Base-by-base conservation (phyloP, 257 asterid species). In the Lavandula angustifolia region DNA sequence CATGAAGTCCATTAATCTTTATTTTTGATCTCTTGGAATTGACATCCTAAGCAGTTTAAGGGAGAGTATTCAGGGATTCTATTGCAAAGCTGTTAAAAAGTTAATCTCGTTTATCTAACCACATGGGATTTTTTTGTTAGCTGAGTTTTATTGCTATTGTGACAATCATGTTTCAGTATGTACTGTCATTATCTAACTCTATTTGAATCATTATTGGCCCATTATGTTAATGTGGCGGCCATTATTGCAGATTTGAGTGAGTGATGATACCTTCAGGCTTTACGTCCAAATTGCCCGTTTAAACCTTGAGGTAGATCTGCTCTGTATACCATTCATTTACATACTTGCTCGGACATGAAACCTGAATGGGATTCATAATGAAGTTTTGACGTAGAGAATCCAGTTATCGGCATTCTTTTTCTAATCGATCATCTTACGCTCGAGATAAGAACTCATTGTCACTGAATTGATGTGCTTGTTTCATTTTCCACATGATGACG, bases 221-320 rank as follows among this genome's bases (percentile, higher is more conserved):
- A 56, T 51, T 71, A 7, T 57, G 52, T 31, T 64, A 18, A 9
- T 60, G 34, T 35, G n/a, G 62, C 11, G 54, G 43, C 59, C 38
- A 6, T 47, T 61, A 16, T 72, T 62, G 22, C 82, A 94, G 99
- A 95, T 91, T 68, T 75, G 99, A 75, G 97, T 78, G 66, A 87
- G 90, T 73, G 99, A 94, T 76, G 98, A 94, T 63, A 75, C 85
- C 67, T 94, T 90, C 70, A 90, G 83, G 77, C 81, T 90, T 57
- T 85, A 98, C 72, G 98, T 91, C 55, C 96, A 94, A 76, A 91
- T 94, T 77, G 95, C 98, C 33, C 89, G 95, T 52, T 91, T 94
- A 11, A 90, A 94, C 81, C 96, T 94, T 46, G 96, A 94, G 98
- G 98, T 87, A 71, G 61, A 70, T 68, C 54, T 61, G n/a, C n/a